Evolutionary conservation across 2,329 filamentous ascomycete genomes (phyloP).

Genomic region (Microdochium paspali): DNA sequence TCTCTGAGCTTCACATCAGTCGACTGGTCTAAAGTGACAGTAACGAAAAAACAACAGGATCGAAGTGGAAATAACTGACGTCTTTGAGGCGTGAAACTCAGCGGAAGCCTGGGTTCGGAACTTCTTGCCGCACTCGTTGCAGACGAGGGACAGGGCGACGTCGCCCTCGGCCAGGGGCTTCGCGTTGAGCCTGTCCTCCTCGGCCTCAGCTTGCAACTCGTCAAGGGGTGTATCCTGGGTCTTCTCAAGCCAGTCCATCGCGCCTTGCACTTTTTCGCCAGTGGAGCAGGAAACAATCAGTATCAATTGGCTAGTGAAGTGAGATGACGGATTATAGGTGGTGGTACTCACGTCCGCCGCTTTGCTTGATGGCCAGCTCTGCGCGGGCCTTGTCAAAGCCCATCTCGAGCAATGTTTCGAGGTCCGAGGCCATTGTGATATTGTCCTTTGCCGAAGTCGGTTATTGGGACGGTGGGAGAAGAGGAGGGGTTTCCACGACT

Average conservation of each 20-base stretch:
- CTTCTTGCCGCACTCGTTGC: conserved; percentile 90
- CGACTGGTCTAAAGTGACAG: not conserved
- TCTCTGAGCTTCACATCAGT: conserved; percentile 37
- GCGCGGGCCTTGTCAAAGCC: conserved; percentile 78
- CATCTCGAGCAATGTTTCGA: conserved; percentile 57
- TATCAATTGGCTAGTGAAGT: conserved; percentile 8
- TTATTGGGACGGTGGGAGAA: conserved; percentile 6
- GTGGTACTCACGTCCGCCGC: conserved; percentile 59
- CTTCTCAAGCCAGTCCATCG: conserved; percentile 88
- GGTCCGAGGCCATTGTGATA: conserved; percentile 46
- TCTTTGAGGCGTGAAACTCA: conserved; percentile 85
- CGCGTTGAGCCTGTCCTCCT: conserved; percentile 39
- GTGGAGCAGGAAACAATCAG: too few relatives aligned
- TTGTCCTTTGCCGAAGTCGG: conserved; percentile 5
- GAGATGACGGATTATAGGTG: conserved; percentile 1
- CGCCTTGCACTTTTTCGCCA: conserved; percentile 73
- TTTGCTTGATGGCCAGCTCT: conserved; percentile 74
- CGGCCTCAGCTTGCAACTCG: conserved; percentile 56
- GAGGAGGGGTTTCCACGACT: too few relatives aligned
- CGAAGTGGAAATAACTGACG: conserved; percentile 33
- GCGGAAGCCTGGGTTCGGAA: conserved; percentile 76
- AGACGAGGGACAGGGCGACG: conserved; percentile 72
- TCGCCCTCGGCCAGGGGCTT: conserved; percentile 62
- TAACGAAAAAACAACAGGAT: not conserved
- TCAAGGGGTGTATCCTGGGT: conserved; percentile 84